Evolutionary conservation across 2,329 filamentous ascomycete species (phyloP).

Genomic region (Neopestalotiopsis sp.): DNA sequence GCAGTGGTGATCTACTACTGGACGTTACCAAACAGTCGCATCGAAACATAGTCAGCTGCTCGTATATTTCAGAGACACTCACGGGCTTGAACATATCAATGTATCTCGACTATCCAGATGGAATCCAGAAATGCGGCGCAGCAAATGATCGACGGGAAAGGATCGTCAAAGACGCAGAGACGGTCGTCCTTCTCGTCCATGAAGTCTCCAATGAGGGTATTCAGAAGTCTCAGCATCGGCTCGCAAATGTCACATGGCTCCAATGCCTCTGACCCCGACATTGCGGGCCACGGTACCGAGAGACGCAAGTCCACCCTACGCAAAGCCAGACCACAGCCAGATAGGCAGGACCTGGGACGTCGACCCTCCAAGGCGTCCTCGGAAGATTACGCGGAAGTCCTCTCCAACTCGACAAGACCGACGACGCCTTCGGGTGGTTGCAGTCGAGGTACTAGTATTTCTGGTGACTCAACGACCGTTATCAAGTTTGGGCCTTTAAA

Average conservation of each 20-base stretch:
- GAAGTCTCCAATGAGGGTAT: constrained; percentile 31
- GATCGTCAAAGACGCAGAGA: constrained; percentile 30
- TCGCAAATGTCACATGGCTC: constrained; percentile 35
- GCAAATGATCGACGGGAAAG: constrained; percentile 28
- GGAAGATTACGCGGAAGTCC: constrained; percentile 31
- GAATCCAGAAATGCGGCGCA: constrained; percentile 30
- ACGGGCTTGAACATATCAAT: neutral
- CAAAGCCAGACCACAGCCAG: constrained; percentile 31
- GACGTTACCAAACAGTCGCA: neutral
- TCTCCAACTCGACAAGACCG: constrained; percentile 36
- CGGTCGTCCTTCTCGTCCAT: constrained; percentile 35
- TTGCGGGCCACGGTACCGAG: constrained; percentile 22
- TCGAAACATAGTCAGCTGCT: neutral
- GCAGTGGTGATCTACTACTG: neutral
- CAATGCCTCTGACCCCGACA: constrained; percentile 33
- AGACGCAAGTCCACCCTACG: constrained; percentile 31
- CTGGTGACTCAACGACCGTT: constrained; percentile 34
- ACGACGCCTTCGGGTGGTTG: constrained; percentile 36
- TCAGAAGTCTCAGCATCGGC: constrained; percentile 38
- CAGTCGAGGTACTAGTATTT: constrained; percentile 35
- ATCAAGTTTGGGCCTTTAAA: constrained; percentile 55
- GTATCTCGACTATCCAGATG: constrained; percentile 27
- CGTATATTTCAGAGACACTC: neutral
- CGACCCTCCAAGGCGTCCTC: constrained; percentile 37
- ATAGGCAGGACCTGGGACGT: constrained; percentile 32